phyloP scores from a whole-genome alignment of 805 yeast species.

The Naumovozyma dairenensis region DNA sequence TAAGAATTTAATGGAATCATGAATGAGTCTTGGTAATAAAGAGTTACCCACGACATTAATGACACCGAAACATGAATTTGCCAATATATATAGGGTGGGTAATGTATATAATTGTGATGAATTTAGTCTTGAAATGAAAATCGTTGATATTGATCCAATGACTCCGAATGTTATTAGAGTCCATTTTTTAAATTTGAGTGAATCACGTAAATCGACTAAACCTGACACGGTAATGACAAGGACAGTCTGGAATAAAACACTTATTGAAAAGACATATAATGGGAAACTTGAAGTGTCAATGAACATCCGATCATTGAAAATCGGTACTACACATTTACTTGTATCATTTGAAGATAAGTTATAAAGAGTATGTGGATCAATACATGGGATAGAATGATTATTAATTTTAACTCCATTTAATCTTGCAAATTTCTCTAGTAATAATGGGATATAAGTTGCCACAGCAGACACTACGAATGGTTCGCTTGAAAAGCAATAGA shows the following conservation, averaged over 20 bases:
- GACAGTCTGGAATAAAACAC: conserved; percentile 65
- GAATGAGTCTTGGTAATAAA: conserved; percentile 51
- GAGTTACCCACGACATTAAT: conserved; percentile 76
- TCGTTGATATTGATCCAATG: conserved; percentile 48
- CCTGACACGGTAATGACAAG: conserved; percentile 68
- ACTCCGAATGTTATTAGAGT: conserved; percentile 48
- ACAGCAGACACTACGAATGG: conserved; percentile 74
- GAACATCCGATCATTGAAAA: conserved; percentile 36
- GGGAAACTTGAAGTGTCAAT: conserved; percentile 70
- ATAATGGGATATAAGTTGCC: conserved; percentile 65
- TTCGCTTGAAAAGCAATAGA: conserved; percentile 66
- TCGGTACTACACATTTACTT: conserved; percentile 40
- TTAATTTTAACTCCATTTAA: conserved; percentile 55
- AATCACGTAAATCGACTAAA: conserved; percentile 46
- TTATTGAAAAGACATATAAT: conserved; percentile 57
- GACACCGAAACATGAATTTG: conserved; percentile 66
- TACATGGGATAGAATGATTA: conserved; percentile 52
- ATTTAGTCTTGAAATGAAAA: conserved; percentile 31
- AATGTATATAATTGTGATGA: conserved; percentile 25
- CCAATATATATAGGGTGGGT: conserved; percentile 45
- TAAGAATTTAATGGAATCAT: conserved; percentile 28
- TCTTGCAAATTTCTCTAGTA: conserved; percentile 63
- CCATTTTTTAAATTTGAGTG: conserved; percentile 41
- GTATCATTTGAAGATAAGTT: conserved; percentile 9
- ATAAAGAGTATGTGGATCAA: conserved; percentile 10